These are phyloP conservation scores for Tuber borchii DNA, from an alignment of 495 filamentous ascomycete species.

Conservation along the genomic window DNA sequence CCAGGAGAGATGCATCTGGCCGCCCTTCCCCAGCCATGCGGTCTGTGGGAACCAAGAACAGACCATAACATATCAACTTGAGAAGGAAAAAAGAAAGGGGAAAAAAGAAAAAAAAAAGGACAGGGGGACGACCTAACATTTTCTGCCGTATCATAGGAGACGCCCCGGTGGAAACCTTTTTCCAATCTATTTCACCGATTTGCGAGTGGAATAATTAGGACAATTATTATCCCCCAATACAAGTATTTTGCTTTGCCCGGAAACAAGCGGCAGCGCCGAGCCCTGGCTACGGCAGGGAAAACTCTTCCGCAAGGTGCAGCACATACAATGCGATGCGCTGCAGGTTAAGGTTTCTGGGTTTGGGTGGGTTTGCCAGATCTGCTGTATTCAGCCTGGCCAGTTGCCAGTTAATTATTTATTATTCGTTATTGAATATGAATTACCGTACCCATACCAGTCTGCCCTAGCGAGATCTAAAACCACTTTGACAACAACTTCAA, in stretches of 20 bases:
- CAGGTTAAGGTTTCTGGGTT: conserved; percentile 41
- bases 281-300: conserved; percentile 38
- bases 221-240: conserved; percentile 9
- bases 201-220: background rate
- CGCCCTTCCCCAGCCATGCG: conserved; percentile 36
- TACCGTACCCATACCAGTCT: background rate
- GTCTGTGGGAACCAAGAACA: conserved; percentile 37
- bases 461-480: background rate
- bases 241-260: conserved; percentile 13
- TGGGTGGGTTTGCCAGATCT: conserved; percentile 36
- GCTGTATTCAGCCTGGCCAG: conserved; percentile 10
- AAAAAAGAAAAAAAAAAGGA: background rate
- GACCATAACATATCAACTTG: conserved; percentile 35
- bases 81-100: background rate
- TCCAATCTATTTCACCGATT: background rate
- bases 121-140: background rate
- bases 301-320: conserved; percentile 40
- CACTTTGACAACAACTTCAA: background rate
- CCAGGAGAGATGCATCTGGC: conserved; percentile 39
- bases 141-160: background rate
- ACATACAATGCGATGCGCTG: conserved; percentile 36
- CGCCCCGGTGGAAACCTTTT: background rate
- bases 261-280: conserved; percentile 39
- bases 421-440: background rate
- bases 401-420: conserved; percentile 35